Conservation (phyloP, 2,329 filamentous ascomycete species). For the Neofusicoccum cordaticola region DNA sequence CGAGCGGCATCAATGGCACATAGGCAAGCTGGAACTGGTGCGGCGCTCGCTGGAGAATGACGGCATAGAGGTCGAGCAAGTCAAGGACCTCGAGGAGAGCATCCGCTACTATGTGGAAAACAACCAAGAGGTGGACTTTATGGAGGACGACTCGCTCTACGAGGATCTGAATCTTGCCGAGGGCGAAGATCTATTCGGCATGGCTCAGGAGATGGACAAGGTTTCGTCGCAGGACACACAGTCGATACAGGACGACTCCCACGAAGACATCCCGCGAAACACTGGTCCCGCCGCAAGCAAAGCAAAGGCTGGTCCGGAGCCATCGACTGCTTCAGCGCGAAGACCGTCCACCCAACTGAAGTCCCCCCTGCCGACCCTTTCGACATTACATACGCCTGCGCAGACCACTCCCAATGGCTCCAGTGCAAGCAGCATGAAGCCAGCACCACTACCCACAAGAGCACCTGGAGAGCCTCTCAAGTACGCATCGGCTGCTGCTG, state of each 20-base stretch:
- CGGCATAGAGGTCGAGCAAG: slow-evolving; percentile 80
- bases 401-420: slow-evolving; percentile 60
- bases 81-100: slow-evolving; percentile 83
- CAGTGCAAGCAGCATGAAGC: slow-evolving; percentile 75
- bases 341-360: slow-evolving; percentile 88
- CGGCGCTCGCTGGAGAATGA: slow-evolving; percentile 90
- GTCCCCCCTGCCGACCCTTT: slow-evolving; percentile 87
- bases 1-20: slow-evolving; percentile 95
- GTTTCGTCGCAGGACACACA: slow-evolving; percentile 94
- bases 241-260: slow-evolving; percentile 80
- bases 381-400: slow-evolving; percentile 77
- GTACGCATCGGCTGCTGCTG: slow-evolving; percentile 93
- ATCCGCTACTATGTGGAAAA: slow-evolving; percentile 95
- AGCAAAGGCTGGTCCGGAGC: slow-evolving; percentile 58
- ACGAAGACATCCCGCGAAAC: slow-evolving; percentile 56
- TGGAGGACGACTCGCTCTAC: slow-evolving; percentile 92
- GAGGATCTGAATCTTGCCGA: slow-evolving; percentile 90
- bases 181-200: slow-evolving; percentile 84
- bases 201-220: slow-evolving; percentile 76
- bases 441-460: slow-evolving; percentile 79
- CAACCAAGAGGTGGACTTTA: slow-evolving; percentile 82
- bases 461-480: slow-evolving; percentile 88
- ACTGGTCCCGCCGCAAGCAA: slow-evolving; percentile 49
- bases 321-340: slow-evolving; percentile 55
- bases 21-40: slow-evolving; percentile 86